Evolutionary conservation across 345 rosid genomes (phyloP).

Genomic region (Anacardium occidentale): DNA sequence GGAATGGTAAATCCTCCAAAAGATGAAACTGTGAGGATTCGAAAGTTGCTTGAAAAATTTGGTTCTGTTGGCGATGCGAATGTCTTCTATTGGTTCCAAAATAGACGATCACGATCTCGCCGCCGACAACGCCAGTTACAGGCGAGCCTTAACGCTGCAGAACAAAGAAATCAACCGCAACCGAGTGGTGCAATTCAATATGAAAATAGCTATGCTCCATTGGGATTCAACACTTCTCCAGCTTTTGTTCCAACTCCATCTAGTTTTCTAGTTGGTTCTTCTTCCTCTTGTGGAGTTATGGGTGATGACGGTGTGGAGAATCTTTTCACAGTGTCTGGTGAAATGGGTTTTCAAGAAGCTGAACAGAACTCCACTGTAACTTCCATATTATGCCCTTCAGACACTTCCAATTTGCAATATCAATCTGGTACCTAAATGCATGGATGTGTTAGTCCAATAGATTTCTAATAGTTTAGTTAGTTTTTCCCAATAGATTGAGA

Average conservation of each 20-base stretch:
- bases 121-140: conserved; percentile 91
- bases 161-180: conserved; percentile 29
- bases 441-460: conserved; percentile 18
- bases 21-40: conserved; percentile 86
- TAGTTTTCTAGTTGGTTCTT: conserved; percentile 39
- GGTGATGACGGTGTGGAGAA: conserved; percentile 43
- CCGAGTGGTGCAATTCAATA: conserved; percentile 39
- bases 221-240: conserved; percentile 36
- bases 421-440: conserved; percentile 61
- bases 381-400: conserved; percentile 57
- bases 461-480: not conserved
- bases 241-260: conserved; percentile 37
- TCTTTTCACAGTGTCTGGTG: conserved; percentile 50
- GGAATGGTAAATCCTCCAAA: conserved; percentile 99
- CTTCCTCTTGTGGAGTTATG: conserved; percentile 53
- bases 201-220: conserved; percentile 29
- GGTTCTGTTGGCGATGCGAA: conserved; percentile 95
- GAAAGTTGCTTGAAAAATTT: conserved; percentile 86
- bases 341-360: conserved; percentile 65
- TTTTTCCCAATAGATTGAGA: not conserved
- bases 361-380: conserved; percentile 46
- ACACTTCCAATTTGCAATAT: conserved; percentile 60
- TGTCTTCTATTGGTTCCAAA: conserved; percentile 99
- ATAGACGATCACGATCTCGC: conserved; percentile 92
- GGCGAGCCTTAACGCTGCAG: conserved; percentile 51